A percentile compares a stretch with the other conserved stretches of the same genome.
Evolutionary conservation across 768 basidiomycete genomes (phyloP).

Genomic region (Russula vinacea): DNA sequence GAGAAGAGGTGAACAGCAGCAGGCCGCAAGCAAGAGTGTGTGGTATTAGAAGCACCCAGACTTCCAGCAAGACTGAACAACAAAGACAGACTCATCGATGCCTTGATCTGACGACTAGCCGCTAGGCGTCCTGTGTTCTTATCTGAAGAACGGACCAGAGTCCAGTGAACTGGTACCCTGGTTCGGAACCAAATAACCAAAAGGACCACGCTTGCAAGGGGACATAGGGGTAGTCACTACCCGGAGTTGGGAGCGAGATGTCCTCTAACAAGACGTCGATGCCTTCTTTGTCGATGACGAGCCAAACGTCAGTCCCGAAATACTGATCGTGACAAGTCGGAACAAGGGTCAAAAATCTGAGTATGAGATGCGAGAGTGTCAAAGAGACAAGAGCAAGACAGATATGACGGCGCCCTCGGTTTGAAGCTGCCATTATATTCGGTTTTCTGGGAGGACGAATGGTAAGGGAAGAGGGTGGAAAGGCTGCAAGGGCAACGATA

Average conservation of each 20-base stretch:
- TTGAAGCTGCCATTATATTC: background rate
- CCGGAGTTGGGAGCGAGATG: background rate
- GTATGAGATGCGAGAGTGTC: slow-evolving; percentile 1
- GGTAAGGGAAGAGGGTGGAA: background rate
- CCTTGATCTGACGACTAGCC: slow-evolving; percentile 2
- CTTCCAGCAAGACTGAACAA: slow-evolving; percentile 1
- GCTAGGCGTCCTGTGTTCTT: background rate
- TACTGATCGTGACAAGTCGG: slow-evolving; percentile 7
- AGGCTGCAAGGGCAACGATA: too few species aligned
- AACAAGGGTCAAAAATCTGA: slow-evolving; percentile 24
- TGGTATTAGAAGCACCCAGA: background rate
- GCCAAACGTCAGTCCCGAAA: background rate
- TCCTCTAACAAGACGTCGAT: background rate
- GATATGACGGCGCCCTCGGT: background rate
- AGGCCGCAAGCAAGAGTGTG: background rate
- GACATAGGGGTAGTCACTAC: background rate
- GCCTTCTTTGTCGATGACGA: background rate
- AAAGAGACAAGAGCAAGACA: slow-evolving; percentile 16
- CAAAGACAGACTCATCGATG: background rate
- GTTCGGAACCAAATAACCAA: background rate
- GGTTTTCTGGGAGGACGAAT: background rate
- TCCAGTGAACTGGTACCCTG: background rate
- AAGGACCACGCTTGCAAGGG: background rate
- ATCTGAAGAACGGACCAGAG: background rate
- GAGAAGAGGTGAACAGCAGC: background rate